Base-by-base conservation (phyloP, 768 basidiomycete genomes). In the Lentinula guzmanii region DNA sequence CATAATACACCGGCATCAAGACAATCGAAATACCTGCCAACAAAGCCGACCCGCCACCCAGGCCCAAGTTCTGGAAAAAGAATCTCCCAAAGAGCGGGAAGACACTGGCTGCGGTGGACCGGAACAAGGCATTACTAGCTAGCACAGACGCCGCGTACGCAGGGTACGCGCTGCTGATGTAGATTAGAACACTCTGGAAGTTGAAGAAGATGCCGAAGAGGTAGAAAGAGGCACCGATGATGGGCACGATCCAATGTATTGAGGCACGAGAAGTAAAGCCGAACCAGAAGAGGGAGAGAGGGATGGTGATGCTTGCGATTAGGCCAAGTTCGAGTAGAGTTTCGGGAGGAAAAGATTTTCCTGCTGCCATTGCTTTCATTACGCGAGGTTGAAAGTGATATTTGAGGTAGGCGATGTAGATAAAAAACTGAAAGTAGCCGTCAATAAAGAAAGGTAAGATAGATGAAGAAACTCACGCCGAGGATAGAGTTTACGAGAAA, bases 231-330 rank as follows among this genome's bases (percentile, higher is more conserved):
- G 73, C 70, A 13, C 71, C 74, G 58, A 75, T 68, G 59, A 72
- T 63, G 33, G 74, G 72, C 1, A 69, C 70, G 42, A 76, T 76
- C 75, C 75, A 75, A 53, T 71, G 73, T 0, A 76, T 61, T 59
- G 61, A 64, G 21, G 65, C 46, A 6, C 64, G 66, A 18, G 70
- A 68, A 6, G 73, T 67, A 65, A 71, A 73, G 48, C 74, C 74
- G 61, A 76, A 76, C 63, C 71, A 69, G 60, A 76, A 70, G 59
- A 76, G 62, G 41, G 65, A 69, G 31, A 70, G 68, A 1, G 74
- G 74, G 28, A 76, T 69, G 62, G 73, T 65, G 33, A 72, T 46
- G 24, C 66, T 67, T 28, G 70, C 74, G 21, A 75, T 52, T 39
- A 76, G 68, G 5, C 72, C 74, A 31, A 72, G 58, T 24, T 72